Conservation (phyloP, 106 monocot species). For the Posidonia australis region DNA sequence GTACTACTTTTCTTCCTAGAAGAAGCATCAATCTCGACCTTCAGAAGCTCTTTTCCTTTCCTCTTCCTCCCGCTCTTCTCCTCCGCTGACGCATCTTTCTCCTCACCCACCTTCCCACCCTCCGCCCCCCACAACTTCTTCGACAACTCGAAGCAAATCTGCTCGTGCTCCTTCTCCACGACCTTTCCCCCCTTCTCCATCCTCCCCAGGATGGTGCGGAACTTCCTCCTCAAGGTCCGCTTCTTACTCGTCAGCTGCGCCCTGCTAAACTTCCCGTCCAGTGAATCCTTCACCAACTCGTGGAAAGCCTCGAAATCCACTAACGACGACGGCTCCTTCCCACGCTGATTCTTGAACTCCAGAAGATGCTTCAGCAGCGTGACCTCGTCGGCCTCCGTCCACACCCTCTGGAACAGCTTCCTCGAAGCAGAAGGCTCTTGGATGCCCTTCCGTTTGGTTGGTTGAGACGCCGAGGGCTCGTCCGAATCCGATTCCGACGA, state of each 20-base stretch:
- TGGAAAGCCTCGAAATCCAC: neutral
- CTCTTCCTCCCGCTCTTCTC: no score
- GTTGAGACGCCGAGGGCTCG: no score
- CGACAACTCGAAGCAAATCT: neutral
- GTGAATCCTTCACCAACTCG: neutral
- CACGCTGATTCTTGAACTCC: neutral
- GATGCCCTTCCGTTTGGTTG: no score
- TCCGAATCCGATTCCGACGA: no score
- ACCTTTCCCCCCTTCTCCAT: neutral
- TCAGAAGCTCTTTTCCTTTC: no score
- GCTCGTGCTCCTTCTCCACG: neutral
- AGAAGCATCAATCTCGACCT: no score
- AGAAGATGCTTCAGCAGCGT: neutral
- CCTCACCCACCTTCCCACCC: neutral
- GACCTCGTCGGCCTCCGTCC: conserved; percentile 1
- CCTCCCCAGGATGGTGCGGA: neutral
- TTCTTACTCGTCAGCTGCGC: neutral
- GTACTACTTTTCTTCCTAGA: no score
- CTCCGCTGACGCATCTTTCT: neutral
- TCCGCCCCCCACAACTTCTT: neutral
- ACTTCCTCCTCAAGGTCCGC: neutral
- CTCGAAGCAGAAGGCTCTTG: no score
- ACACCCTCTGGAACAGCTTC: neutral
- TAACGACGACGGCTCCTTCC: neutral
- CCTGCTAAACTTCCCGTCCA: neutral